phyloP scores from a whole-genome alignment of 306 rosid species.

The Corylus heterophylla region DNA sequence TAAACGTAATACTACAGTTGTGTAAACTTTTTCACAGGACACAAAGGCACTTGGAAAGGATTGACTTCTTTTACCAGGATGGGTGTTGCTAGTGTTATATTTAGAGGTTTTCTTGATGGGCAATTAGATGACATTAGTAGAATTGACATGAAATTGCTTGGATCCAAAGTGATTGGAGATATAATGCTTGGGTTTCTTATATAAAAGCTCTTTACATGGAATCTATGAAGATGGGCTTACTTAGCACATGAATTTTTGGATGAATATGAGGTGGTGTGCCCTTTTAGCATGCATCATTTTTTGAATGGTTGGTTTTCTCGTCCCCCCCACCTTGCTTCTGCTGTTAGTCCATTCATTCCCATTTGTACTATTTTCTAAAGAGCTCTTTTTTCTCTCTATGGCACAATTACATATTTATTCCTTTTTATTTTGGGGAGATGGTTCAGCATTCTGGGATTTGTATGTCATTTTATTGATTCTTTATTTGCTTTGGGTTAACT shows the following conservation, averaged over 20 bases:
- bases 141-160: neutral
- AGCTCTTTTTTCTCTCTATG: neutral
- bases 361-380: neutral
- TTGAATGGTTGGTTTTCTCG: neutral
- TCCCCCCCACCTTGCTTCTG: neutral
- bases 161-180: neutral
- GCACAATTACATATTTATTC: neutral
- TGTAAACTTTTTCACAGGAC: neutral
- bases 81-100: neutral
- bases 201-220: neutral
- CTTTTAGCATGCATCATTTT: neutral
- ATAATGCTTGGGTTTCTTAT: neutral
- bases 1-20: neutral
- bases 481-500: slow-evolving; percentile 9
- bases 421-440: neutral
- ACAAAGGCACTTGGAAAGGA: neutral
- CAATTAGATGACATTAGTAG: neutral
- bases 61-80: neutral
- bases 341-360: neutral
- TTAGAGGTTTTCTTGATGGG: neutral
- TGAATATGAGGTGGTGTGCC: neutral
- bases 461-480: neutral
- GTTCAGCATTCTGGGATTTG: neutral
- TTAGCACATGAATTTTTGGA: neutral
- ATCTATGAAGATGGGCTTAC: neutral